Evolutionary conservation across 805 yeast genomes (phyloP).

Genomic region (Saturnispora saitoi): DNA sequence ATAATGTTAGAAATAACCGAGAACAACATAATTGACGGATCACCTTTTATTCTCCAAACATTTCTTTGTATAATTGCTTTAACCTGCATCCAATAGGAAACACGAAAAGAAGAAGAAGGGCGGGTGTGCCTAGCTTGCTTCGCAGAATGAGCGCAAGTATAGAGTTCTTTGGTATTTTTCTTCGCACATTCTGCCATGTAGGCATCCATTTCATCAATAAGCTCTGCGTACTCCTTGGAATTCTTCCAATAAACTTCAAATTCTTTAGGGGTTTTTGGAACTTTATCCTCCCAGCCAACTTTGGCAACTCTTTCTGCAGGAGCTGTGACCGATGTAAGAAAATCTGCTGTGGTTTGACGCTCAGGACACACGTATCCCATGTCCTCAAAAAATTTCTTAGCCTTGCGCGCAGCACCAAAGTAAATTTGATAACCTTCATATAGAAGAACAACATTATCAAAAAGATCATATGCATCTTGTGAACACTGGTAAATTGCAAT

Average conservation of each 20-base stretch:
- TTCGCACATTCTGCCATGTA: conserved; percentile 11
- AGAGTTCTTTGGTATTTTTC: conserved; percentile 8
- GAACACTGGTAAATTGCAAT: conserved; percentile 43
- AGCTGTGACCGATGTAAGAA: conserved; percentile 31
- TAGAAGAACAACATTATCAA: conserved; percentile 34
- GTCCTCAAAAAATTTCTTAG: conserved; percentile 32
- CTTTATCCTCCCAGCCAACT: conserved; percentile 31
- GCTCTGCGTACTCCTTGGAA: conserved; percentile 26
- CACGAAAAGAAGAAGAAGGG: conserved; percentile 44
- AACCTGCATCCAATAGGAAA: conserved; percentile 45
- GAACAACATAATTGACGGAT: conserved; percentile 38
- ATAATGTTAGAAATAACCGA: conserved; percentile 36
- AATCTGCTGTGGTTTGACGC: conserved; percentile 42
- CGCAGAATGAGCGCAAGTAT: conserved; percentile 26
- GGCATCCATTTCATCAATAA: conserved; percentile 32
- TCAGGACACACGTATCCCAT: conserved; percentile 42
- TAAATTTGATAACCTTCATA: conserved; percentile 39
- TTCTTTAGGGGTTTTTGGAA: conserved; percentile 34
- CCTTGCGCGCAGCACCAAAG: conserved; percentile 30
- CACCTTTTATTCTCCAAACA: conserved; percentile 40
- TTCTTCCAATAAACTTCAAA: conserved; percentile 33
- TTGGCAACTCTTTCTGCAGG: conserved; percentile 26
- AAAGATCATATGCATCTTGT: conserved; percentile 36
- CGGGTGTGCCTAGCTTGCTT: conserved; percentile 42
- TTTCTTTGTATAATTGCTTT: conserved; percentile 39